Evolutionary conservation across 768 basidiomycete species (phyloP).

Genomic region (Tricholoma terreum): DNA sequence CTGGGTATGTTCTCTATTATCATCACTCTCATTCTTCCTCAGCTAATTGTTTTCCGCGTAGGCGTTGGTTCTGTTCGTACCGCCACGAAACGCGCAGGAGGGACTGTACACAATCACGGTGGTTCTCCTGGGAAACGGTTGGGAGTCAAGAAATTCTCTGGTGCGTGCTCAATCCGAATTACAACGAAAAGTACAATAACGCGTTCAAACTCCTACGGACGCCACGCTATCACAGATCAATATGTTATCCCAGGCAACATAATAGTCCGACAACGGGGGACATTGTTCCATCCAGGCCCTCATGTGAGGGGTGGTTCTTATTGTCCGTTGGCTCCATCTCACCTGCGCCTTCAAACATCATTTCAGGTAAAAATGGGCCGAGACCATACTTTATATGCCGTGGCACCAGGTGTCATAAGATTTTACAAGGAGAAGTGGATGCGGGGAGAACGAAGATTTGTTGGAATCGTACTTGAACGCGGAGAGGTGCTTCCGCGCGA

Average conservation of each 20-base stretch:
- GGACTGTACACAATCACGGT: constrained; percentile 89
- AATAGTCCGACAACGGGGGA: constrained; percentile 92
- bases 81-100: constrained; percentile 95
- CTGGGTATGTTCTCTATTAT: constrained; percentile 29
- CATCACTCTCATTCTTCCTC: neutral
- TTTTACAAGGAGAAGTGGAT: constrained; percentile 86
- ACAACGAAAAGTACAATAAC: neutral
- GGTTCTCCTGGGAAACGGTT: constrained; percentile 91
- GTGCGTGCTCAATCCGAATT: constrained; percentile 37
- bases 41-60: constrained; percentile 14
- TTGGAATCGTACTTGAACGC: constrained; percentile 80
- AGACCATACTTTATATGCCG: constrained; percentile 93
- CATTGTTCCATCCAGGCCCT: constrained; percentile 90
- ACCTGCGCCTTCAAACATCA: constrained; percentile 7
- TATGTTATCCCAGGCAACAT: constrained; percentile 93
- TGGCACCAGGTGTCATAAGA: constrained; percentile 87
- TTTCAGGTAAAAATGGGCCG: constrained; percentile 82
- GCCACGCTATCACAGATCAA: constrained; percentile 57
- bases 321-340: neutral
- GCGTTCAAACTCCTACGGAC: neutral
- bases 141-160: constrained; percentile 95
- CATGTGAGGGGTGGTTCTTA: constrained; percentile 54
- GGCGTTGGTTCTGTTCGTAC: constrained; percentile 74
- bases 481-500: constrained; percentile 89
- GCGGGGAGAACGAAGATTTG: constrained; percentile 69